Evolutionary conservation across 495 filamentous ascomycete genomes (phyloP), one percentile per base, ranked within the genome.

Genomic region (Oleoguttula mirabilis): DNA sequence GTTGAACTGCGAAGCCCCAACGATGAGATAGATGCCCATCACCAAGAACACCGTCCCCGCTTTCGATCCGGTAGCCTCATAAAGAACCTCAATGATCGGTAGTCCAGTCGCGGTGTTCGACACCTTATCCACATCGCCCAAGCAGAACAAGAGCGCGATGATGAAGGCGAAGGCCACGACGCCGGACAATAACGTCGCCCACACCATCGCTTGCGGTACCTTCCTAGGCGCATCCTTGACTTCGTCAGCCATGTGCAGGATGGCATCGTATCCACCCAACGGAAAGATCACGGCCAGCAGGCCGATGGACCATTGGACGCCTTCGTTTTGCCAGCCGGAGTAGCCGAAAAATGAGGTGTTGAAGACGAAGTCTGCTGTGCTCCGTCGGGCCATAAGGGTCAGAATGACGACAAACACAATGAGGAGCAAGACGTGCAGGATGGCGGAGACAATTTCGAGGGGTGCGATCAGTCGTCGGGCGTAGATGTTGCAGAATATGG

Each of bases 381-480:
- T 63, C 14, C 57, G 55, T 20, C 62, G 63, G 11, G 66, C 65
- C 23, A 71, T 55, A 11, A 61, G 47, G 3, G 68, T 52, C 5
- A 73, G 40, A 4, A 66, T 54, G 10, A 64, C 48, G 3, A 68
- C 49, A 7, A 72, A 44, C 5, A 66, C 55, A 3, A 69, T 55
- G 14, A 74, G 50, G 45, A 66, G 60, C 24, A 69, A 52, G 7
- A 73, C 50, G 48, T 75, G 71, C 39, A 69, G 59, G 35, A 72
- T 60, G n/a, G 65, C 60, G 14, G 53, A 63, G 21, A 69, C 55
- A 15, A 67, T 54, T 45, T 75, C 70, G 28, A 77, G 55, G 7
- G 57, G 50, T 10, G 64, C 59, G 14, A 76, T 60, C 22, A 67
- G 40, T n/a, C 62, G 55, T 8, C 60, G 58, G 20, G 60, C 56